Evolutionary conservation across 352 stramenopile genomes (phyloP).

Genomic region (Aphanomyces cochlioides): DNA sequence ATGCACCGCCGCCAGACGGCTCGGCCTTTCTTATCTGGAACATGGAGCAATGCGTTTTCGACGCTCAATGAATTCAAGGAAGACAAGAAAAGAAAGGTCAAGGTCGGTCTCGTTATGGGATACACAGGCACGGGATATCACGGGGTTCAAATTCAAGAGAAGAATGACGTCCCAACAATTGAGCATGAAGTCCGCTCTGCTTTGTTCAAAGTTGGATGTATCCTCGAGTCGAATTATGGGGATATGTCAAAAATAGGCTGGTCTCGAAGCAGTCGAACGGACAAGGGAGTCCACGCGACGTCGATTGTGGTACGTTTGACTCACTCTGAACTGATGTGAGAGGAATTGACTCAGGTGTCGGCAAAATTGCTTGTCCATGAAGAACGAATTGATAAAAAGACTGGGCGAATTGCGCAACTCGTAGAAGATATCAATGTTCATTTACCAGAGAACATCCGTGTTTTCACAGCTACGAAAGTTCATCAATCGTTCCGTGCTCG

Average conservation of each 20-base stretch:
- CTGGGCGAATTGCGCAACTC: conserved; percentile 56
- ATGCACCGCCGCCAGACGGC: too few species aligned
- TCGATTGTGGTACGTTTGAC: conserved; percentile 76
- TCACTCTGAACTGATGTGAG: background rate
- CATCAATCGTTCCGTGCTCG: conserved; percentile 88
- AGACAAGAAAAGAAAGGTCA: conserved; percentile 58
- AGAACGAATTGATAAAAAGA: conserved; percentile 52
- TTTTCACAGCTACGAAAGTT: conserved; percentile 85
- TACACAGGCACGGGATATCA: conserved; percentile 79
- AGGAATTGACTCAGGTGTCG: conserved; percentile 50
- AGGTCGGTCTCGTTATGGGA: conserved; percentile 79
- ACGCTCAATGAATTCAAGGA: background rate
- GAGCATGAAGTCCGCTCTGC: conserved; percentile 76
- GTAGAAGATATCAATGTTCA: conserved; percentile 67
- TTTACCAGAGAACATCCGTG: conserved; percentile 72
- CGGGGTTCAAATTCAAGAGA: conserved; percentile 59
- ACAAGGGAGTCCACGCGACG: conserved; percentile 89
- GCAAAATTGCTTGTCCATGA: conserved; percentile 85
- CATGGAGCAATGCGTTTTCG: background rate
- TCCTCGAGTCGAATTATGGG: conserved; percentile 85
- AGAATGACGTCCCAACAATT: conserved; percentile 76
- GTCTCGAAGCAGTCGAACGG: conserved; percentile 84
- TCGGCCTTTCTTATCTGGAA: background rate
- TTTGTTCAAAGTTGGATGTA: conserved; percentile 73
- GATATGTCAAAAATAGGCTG: conserved; percentile 88